Evolutionary conservation across 1,284 basidiomycete species (phyloP).

Genomic region (Moesziomyces aphidis): DNA sequence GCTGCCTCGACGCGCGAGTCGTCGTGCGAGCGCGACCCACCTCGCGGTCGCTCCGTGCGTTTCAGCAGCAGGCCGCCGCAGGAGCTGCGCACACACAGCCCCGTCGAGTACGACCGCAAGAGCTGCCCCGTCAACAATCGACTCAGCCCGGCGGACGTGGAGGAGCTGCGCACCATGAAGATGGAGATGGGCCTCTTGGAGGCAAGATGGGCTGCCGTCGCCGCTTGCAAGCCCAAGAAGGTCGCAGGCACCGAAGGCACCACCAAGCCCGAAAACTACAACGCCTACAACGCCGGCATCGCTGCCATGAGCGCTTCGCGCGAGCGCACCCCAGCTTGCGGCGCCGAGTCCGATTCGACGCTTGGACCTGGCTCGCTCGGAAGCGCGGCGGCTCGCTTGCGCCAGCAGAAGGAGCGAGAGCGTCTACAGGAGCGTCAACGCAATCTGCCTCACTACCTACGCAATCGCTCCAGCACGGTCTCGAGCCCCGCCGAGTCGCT

Average conservation of each 20-base stretch:
- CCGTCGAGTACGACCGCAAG: constrained; percentile 67
- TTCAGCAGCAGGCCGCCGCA: constrained; percentile 61
- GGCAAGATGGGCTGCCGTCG: constrained; percentile 61
- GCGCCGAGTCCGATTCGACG: constrained; percentile 43
- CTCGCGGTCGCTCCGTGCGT: constrained; percentile 54
- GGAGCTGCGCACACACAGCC: constrained; percentile 63
- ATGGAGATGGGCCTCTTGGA: constrained; percentile 65
- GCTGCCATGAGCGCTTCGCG: constrained; percentile 42
- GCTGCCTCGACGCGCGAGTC: constrained; percentile 47
- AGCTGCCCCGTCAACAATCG: constrained; percentile 61
- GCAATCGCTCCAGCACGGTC: constrained; percentile 21
- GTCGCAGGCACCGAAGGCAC: constrained; percentile 41
- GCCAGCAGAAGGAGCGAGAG: constrained; percentile 48
- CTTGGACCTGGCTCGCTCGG: constrained; percentile 28
- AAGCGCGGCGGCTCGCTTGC: constrained; percentile 33
- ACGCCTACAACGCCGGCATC: constrained; percentile 49
- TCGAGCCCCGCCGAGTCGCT: constrained; percentile 20
- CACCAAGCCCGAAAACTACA: constrained; percentile 37
- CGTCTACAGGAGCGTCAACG: constrained; percentile 43
- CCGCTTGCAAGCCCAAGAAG: constrained; percentile 54
- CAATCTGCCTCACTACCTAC: constrained; percentile 38
- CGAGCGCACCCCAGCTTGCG: constrained; percentile 23
- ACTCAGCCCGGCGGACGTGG: constrained; percentile 61
- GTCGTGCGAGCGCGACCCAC: constrained; percentile 53
- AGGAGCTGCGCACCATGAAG: constrained; percentile 64